A percentile compares a stretch with the other conserved stretches of the same genome.
phyloP scores from a whole-genome alignment of 2,329 filamentous ascomycete genomes.

The Colletotrichum echinochloae region DNA sequence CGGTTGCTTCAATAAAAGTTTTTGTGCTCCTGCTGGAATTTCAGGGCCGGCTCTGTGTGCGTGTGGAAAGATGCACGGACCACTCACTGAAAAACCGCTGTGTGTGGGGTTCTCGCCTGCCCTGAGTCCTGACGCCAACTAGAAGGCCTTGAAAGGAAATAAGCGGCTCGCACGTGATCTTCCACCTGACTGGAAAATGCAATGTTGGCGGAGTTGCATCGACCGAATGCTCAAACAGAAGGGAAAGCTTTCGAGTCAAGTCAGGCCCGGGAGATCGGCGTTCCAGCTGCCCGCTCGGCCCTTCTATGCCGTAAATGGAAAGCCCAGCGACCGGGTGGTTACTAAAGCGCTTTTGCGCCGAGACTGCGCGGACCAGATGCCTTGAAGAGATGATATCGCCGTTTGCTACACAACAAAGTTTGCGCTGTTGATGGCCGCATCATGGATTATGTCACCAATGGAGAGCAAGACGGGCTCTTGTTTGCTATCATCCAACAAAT shows the following conservation, averaged over 20 bases:
- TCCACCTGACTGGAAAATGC: neutral
- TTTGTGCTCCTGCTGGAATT: conserved; percentile 53
- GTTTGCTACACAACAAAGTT: conserved; percentile 34
- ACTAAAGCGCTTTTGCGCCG: conserved; percentile 28
- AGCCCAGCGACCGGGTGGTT: conserved; percentile 29
- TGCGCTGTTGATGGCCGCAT: conserved; percentile 23
- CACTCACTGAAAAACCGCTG: conserved; percentile 43
- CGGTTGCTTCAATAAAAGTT: conserved; percentile 45
- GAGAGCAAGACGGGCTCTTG: conserved; percentile 23
- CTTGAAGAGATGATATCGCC: conserved; percentile 33
- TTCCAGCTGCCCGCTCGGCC: conserved; percentile 36
- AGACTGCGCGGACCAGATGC: conserved; percentile 35
- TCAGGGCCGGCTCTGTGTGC: conserved; percentile 44
- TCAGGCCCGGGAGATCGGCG: conserved; percentile 36
- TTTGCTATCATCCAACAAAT: conserved; percentile 16
- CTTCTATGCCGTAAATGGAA: conserved; percentile 29
- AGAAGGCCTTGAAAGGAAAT: neutral
- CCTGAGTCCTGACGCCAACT: conserved; percentile 24
- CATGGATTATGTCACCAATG: conserved; percentile 31
- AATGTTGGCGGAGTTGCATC: conserved; percentile 17
- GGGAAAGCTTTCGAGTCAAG: conserved; percentile 15
- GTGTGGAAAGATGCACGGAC: conserved; percentile 25
- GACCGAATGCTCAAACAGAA: conserved; percentile 22
- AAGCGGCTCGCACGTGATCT: neutral
- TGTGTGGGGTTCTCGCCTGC: conserved; percentile 12